A percentile compares a stretch with the other conserved stretches of the same genome.
Conservation (phyloP, 2,329 filamentous ascomycete genomes). For the Monilinia fructigena region DNA sequence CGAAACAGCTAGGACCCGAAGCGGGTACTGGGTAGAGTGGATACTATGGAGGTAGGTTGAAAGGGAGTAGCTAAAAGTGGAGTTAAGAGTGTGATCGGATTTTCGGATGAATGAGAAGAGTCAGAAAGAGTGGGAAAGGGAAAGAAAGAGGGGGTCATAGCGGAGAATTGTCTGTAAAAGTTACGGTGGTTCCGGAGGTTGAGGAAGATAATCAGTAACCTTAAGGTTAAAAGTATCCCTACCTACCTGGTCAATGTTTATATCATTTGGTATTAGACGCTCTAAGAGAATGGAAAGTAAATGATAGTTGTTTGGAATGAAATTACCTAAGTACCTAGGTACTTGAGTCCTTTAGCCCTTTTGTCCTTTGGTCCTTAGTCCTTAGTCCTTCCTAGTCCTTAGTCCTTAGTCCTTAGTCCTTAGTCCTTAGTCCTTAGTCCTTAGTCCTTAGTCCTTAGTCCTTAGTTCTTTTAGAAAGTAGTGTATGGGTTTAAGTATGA, state of each 20-base stretch:
- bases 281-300: not conserved
- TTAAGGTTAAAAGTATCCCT: not conserved
- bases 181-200: not conserved
- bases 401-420: not conserved
- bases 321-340: not conserved
- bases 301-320: not conserved
- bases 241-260: too few relatives aligned
- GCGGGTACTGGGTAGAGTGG: constrained; percentile 14
- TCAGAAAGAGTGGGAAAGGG: too few relatives aligned
- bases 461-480: not conserved
- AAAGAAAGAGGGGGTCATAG: not conserved
- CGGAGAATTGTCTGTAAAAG: constrained; percentile 2
- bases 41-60: not conserved
- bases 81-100: constrained; percentile 11
- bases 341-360: not conserved
- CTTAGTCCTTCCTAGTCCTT: too few relatives aligned
- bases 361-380: too few relatives aligned
- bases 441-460: too few relatives aligned
- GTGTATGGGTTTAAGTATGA: constrained; percentile 9
- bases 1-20: constrained; percentile 15
- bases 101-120: constrained; percentile 13
- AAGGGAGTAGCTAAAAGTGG: not conserved
- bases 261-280: not conserved
- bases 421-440: too few relatives aligned
- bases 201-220: not conserved